Evolutionary conservation across 2,329 filamentous ascomycete genomes (phyloP).

Genomic region (Ceratocystis colombiana): DNA sequence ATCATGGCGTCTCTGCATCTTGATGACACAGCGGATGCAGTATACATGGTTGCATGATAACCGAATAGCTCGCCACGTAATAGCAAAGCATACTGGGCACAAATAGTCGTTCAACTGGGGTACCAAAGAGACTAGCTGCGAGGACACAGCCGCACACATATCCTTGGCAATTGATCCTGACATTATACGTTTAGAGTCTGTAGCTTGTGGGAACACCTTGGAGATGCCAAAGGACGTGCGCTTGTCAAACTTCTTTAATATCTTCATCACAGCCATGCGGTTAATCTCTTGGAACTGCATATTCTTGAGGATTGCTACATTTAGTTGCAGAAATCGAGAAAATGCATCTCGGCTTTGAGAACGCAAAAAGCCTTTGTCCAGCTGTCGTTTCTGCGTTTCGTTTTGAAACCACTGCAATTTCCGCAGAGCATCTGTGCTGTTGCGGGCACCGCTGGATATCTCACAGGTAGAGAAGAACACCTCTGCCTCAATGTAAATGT

Average conservation of each 20-base stretch:
- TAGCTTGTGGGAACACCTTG: slow-evolving; percentile 48
- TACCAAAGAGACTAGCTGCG: slow-evolving; percentile 60
- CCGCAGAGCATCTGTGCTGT: slow-evolving; percentile 53
- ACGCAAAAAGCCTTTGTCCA: slow-evolving; percentile 55
- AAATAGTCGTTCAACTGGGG: slow-evolving; percentile 77
- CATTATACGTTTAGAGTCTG: slow-evolving; percentile 51
- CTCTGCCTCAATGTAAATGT: slow-evolving; percentile 67
- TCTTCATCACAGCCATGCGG: slow-evolving; percentile 65
- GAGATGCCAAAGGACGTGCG: slow-evolving; percentile 63
- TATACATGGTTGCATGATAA: slow-evolving; percentile 67
- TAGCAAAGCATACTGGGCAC: slow-evolving; percentile 68
- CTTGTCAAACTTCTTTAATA: slow-evolving; percentile 88
- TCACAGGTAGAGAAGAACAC: slow-evolving; percentile 77
- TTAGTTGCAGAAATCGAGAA: slow-evolving; percentile 59
- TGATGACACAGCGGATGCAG: slow-evolving; percentile 73
- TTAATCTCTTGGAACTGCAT: slow-evolving; percentile 81
- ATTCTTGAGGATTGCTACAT: slow-evolving; percentile 64
- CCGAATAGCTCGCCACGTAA: slow-evolving; percentile 73
- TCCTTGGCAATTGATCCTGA: slow-evolving; percentile 61
- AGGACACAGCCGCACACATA: slow-evolving; percentile 63
- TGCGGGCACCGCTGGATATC: slow-evolving; percentile 55
- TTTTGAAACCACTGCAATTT: slow-evolving; percentile 62
- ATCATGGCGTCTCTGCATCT: slow-evolving; percentile 62
- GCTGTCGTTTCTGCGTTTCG: slow-evolving; percentile 51
- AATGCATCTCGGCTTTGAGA: slow-evolving; percentile 55